A percentile compares a stretch with the other conserved stretches of the same genome.
Conservation (phyloP, 1,139 yeast species). For the Hansenula sp. region DNA sequence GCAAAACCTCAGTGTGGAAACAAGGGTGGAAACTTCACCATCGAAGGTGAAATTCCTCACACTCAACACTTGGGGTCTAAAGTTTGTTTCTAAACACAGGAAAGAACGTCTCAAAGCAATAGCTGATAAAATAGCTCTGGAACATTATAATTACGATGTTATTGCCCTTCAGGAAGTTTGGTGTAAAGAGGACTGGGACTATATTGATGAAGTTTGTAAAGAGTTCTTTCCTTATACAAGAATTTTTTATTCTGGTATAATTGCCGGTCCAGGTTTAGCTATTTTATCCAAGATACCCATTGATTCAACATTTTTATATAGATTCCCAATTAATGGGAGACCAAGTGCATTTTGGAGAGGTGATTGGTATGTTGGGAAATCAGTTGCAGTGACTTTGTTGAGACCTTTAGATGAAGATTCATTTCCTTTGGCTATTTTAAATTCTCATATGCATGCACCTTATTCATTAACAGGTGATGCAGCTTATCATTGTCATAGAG, state of each 20-base stretch:
- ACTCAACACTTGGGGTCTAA: slow-evolving; percentile 86
- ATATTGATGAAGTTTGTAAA: slow-evolving; percentile 43
- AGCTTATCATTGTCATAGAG: slow-evolving; percentile 83
- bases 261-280: slow-evolving; percentile 92
- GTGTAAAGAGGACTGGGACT: slow-evolving; percentile 81
- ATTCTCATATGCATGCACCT: slow-evolving; percentile 98
- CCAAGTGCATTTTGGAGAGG: slow-evolving; percentile 94
- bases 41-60: slow-evolving; percentile 48
- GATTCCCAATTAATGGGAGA: slow-evolving; percentile 90
- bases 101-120: slow-evolving; percentile 64
- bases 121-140: slow-evolving; percentile 54
- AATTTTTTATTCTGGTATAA: slow-evolving; percentile 73
- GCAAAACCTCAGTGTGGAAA: background rate
- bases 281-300: slow-evolving; percentile 83
- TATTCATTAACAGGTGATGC: slow-evolving; percentile 81
- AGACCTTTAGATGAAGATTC: slow-evolving; percentile 42
- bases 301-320: slow-evolving; percentile 65
- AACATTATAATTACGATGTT: slow-evolving; percentile 61
- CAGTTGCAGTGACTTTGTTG: slow-evolving; percentile 72
- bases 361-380: slow-evolving; percentile 96
- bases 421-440: slow-evolving; percentile 69
- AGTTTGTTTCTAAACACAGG: slow-evolving; percentile 70
- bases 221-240: slow-evolving; percentile 59
- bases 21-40: background rate
- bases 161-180: slow-evolving; percentile 92